Percentiles rank a stretch among this genome's conserved stretches.
These are phyloP conservation scores for Aspergillus cavernicola DNA, from an alignment of 495 filamentous ascomycete species.

Conservation along the genomic window DNA sequence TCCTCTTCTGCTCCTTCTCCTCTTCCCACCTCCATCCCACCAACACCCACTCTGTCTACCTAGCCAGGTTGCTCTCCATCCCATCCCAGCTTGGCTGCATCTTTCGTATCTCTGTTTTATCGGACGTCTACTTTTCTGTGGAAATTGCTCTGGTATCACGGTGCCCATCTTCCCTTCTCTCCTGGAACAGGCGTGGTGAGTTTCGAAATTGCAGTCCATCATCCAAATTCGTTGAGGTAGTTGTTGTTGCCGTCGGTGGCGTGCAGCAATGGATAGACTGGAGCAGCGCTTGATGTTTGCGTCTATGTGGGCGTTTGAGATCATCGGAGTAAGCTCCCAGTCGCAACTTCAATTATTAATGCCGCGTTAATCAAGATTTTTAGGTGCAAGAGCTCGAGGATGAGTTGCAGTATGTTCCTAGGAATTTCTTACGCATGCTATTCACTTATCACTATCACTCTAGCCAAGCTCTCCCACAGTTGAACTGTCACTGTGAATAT, in stretches of 20 bases:
- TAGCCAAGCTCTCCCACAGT: conserved; percentile 7
- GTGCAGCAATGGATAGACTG: too few species aligned
- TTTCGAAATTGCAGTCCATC: too few species aligned
- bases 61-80: too few species aligned
- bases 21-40: neutral
- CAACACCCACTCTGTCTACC: too few species aligned
- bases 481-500: conserved; percentile 17
- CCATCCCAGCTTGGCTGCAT: neutral
- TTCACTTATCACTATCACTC: neutral
- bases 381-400: conserved; percentile 21
- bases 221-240: too few species aligned
- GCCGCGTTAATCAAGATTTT: neutral
- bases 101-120: too few species aligned
- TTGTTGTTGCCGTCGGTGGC: too few species aligned
- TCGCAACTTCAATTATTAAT: neutral
- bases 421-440: neutral
- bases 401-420: conserved; percentile 11
- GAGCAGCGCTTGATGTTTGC: conserved; percentile 20
- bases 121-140: neutral
- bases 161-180: neutral
- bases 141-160: too few species aligned
- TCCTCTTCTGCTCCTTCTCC: neutral
- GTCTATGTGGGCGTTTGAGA: conserved; percentile 25
- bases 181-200: too few species aligned
- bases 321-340: conserved; percentile 16